Percentiles rank a stretch among this genome's conserved stretches.
These are phyloP conservation scores for Paramarasmius palmivorus DNA, from an alignment of 1,284 basidiomycete genomes.

Conservation along the genomic window DNA sequence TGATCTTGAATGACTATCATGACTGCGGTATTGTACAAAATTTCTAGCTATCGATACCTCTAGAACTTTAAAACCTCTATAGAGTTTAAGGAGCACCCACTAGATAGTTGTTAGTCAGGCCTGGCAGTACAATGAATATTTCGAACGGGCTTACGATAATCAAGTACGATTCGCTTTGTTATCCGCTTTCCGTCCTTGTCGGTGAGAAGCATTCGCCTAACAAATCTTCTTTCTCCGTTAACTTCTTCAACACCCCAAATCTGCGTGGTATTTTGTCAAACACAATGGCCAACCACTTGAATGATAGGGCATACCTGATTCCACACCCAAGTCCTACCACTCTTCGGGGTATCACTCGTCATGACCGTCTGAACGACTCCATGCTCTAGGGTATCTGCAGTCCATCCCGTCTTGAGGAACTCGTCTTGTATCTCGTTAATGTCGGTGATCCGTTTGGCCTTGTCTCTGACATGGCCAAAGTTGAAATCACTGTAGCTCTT, in stretches of 20 bases:
- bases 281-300: not conserved
- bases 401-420: constrained; percentile 15
- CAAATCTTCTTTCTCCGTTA: constrained; percentile 47
- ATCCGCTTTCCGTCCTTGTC: constrained; percentile 42
- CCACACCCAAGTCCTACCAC: constrained; percentile 1
- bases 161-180: constrained; percentile 46
- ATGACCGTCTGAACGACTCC: constrained; percentile 12
- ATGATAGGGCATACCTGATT: not conserved
- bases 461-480: constrained; percentile 38
- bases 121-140: no score
- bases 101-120: no score
- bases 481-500: constrained; percentile 33
- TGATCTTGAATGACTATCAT: no score
- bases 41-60: no score
- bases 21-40: no score
- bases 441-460: constrained; percentile 30
- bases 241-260: constrained; percentile 59
- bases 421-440: constrained; percentile 18
- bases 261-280: constrained; percentile 26
- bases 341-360: not conserved
- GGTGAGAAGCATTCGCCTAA: constrained; percentile 44
- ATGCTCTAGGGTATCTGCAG: constrained; percentile 14
- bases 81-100: no score
- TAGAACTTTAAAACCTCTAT: no score
- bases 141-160: constrained; percentile 41